Percentiles rank a stretch among this genome's conserved stretches.
phyloP scores from a whole-genome alignment of 805 yeast genomes.

The Metschnikowia vanudenii region DNA sequence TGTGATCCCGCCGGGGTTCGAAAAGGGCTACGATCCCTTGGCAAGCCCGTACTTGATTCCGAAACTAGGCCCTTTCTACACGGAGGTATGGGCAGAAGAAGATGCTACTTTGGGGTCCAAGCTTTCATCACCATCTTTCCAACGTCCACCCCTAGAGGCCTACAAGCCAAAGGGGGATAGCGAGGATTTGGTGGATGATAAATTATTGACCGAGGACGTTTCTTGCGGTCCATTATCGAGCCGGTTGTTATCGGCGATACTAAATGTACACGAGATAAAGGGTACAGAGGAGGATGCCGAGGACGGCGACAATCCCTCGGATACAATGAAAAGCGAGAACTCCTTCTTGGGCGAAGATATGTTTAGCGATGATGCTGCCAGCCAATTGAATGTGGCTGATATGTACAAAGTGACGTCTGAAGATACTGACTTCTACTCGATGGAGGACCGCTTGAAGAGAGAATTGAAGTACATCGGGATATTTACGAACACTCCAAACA shows the following conservation, averaged over 20 bases:
- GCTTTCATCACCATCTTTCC: slow-evolving; percentile 47
- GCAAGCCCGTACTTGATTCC: slow-evolving; percentile 78
- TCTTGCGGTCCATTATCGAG: slow-evolving; percentile 92
- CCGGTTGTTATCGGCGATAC: slow-evolving; percentile 76
- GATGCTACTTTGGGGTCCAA: slow-evolving; percentile 51
- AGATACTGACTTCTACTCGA: slow-evolving; percentile 66
- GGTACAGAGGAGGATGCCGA: slow-evolving; percentile 23
- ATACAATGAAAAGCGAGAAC: slow-evolving; percentile 16
- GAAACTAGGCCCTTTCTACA: slow-evolving; percentile 77
- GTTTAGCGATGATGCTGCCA: slow-evolving; percentile 35
- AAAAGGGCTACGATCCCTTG: slow-evolving; percentile 59
- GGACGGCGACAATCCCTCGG: slow-evolving; percentile 17
- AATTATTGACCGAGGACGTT: slow-evolving; percentile 67
- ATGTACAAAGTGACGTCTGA: slow-evolving; percentile 43
- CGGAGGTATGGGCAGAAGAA: slow-evolving; percentile 84
- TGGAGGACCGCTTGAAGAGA: slow-evolving; percentile 84
- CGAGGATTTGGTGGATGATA: slow-evolving; percentile 56
- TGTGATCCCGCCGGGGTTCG: slow-evolving; percentile 52
- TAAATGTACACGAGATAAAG: slow-evolving; percentile 41
- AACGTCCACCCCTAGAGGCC: slow-evolving; percentile 43
- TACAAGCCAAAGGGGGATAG: slow-evolving; percentile 59
- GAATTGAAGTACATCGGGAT: slow-evolving; percentile 91
- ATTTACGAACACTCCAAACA: slow-evolving; percentile 56
- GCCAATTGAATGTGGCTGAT: slow-evolving; percentile 33
- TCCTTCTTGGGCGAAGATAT: slow-evolving; percentile 15